Conservation (phyloP, 345 rosid species). For the Eutrema heterophyllum region DNA sequence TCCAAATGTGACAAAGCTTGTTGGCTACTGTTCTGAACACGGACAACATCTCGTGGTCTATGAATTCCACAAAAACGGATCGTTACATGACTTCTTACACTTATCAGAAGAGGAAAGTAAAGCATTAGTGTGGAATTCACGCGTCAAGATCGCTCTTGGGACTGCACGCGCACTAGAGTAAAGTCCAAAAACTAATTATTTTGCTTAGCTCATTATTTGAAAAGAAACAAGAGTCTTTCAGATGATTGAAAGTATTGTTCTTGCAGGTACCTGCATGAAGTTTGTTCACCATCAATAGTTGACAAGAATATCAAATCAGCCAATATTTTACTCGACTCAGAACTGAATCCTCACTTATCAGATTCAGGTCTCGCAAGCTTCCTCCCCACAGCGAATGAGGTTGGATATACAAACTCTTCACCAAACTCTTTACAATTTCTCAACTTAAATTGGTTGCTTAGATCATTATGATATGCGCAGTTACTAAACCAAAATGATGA, state of each 20-base stretch:
- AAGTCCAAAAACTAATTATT: slow-evolving; percentile 20
- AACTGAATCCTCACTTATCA: slow-evolving; percentile 90
- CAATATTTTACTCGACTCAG: slow-evolving; percentile 75
- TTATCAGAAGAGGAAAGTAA: slow-evolving; percentile 67
- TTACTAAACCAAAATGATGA: slow-evolving; percentile 52
- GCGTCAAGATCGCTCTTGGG: slow-evolving; percentile 92
- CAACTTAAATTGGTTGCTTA: neutral
- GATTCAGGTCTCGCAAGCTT: slow-evolving; percentile 80
- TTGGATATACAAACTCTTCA: slow-evolving; percentile 7
- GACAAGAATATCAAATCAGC: slow-evolving; percentile 90
- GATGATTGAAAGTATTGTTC: neutral
- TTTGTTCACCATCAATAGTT: slow-evolving; percentile 80
- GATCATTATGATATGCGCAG: slow-evolving; percentile 36
- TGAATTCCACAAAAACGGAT: slow-evolving; percentile 83
- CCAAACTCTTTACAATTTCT: neutral
- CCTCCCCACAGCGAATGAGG: slow-evolving; percentile 82
- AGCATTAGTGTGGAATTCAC: slow-evolving; percentile 85
- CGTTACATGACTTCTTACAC: slow-evolving; percentile 83
- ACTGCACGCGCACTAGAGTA: slow-evolving; percentile 96
- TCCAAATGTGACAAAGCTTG: slow-evolving; percentile 80
- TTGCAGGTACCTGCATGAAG: slow-evolving; percentile 92
- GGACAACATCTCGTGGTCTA: slow-evolving; percentile 87
- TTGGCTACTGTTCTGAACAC: slow-evolving; percentile 93
- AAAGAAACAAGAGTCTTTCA: neutral
- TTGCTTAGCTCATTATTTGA: neutral